phyloP scores from a whole-genome alignment of 2,329 filamentous ascomycete genomes.

The Fusarium dimerum region DNA sequence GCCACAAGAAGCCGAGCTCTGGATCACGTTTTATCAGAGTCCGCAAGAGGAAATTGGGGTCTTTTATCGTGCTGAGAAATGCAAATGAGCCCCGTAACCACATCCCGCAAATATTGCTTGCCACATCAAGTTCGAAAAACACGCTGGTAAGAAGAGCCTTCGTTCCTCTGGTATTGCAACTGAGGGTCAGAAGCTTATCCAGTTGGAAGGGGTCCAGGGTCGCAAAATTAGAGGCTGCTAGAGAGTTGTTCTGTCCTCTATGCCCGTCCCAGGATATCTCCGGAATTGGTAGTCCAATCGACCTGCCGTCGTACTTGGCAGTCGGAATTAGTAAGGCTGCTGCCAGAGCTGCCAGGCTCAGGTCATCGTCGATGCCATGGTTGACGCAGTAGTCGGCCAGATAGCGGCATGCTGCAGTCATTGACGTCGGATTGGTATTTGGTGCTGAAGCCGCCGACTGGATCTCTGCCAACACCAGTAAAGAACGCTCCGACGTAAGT shows the following conservation, averaged over 20 bases:
- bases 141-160: conserved; percentile 19
- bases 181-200: conserved; percentile 22
- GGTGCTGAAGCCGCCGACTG: background rate
- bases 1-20: conserved; percentile 18
- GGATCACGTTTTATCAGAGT: conserved; percentile 18
- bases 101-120: conserved; percentile 20
- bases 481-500: conserved; percentile 1
- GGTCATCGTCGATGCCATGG: conserved; percentile 23
- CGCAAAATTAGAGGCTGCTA: background rate
- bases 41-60: conserved; percentile 8
- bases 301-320: conserved; percentile 24
- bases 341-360: conserved; percentile 30
- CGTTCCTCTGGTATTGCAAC: conserved; percentile 15
- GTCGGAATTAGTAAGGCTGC: conserved; percentile 30
- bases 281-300: conserved; percentile 12
- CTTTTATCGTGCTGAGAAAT: conserved; percentile 6
- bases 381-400: conserved; percentile 29
- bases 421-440: background rate
- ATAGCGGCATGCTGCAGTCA: conserved; percentile 24
- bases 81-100: conserved; percentile 23
- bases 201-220: conserved; percentile 1
- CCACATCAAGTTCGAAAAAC: conserved; percentile 20
- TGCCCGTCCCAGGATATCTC: background rate
- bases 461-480: conserved; percentile 1
- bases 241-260: too few species aligned